A percentile compares a stretch with the other conserved stretches of the same genome.
phyloP scores from a whole-genome alignment of 768 basidiomycete species.

The Pisolithus orientalis region DNA sequence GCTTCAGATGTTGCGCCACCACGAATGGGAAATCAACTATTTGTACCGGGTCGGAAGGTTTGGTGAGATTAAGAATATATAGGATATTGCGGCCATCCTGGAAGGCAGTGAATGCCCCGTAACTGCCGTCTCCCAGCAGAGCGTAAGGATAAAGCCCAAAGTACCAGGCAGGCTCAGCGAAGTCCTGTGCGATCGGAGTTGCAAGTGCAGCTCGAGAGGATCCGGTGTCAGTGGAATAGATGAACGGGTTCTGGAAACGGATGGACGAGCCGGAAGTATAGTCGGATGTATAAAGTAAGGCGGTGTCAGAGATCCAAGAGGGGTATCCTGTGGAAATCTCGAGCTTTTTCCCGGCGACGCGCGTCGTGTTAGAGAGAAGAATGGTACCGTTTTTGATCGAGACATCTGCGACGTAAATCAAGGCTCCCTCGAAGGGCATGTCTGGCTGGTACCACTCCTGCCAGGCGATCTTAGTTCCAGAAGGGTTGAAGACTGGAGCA shows the following conservation, averaged over 20 bases:
- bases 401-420: slow-evolving; percentile 46
- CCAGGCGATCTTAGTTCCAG: slow-evolving; percentile 52
- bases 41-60: slow-evolving; percentile 1
- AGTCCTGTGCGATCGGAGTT: slow-evolving; percentile 16
- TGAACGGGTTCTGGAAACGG: slow-evolving; percentile 49
- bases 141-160: slow-evolving; percentile 16
- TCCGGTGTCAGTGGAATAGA: slow-evolving; percentile 20
- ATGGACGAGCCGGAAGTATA: slow-evolving; percentile 26
- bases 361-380: slow-evolving; percentile 24
- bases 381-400: slow-evolving; percentile 5
- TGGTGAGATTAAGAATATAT: slow-evolving; percentile 22
- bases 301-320: slow-evolving; percentile 37
- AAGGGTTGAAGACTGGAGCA: slow-evolving; percentile 46
- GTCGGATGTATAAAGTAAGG: slow-evolving; percentile 55
- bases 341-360: slow-evolving; percentile 43
- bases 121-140: slow-evolving; percentile 16
- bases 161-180: slow-evolving; percentile 13
- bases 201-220: slow-evolving; percentile 22
- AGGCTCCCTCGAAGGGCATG: slow-evolving; percentile 62
- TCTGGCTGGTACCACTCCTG: slow-evolving; percentile 58
- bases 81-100: slow-evolving; percentile 25
- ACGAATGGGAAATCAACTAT: slow-evolving; percentile 6
- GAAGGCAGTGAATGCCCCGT: slow-evolving; percentile 27
- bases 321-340: slow-evolving; percentile 32
- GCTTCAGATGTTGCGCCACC: slow-evolving; percentile 11